Evolutionary conservation across 164 flowering plant genomes (phyloP).

Genomic region (Platanus orientalis): DNA sequence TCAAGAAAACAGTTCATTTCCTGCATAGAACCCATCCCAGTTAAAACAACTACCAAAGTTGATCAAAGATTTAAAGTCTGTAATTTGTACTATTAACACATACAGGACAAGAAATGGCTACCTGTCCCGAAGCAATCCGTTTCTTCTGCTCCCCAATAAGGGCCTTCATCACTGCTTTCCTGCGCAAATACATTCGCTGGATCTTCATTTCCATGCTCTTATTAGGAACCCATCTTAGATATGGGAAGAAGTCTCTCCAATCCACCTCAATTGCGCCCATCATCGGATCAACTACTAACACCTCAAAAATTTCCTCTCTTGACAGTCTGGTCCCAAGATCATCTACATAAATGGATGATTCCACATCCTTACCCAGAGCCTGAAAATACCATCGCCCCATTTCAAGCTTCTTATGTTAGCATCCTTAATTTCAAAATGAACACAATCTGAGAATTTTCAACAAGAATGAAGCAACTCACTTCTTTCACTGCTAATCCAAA

Average conservation of each 20-base stretch:
- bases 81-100: too few relatives aligned
- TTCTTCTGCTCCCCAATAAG: constrained; percentile 54
- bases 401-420: background rate
- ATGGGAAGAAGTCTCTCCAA: constrained; percentile 98
- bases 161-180: constrained; percentile 61
- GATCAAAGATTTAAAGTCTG: too few relatives aligned
- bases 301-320: constrained; percentile 54
- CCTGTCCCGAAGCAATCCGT: constrained; percentile 54
- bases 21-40: constrained; percentile 28
- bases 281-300: constrained; percentile 69
- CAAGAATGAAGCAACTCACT: constrained; percentile 36
- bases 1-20: constrained; percentile 47
- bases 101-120: constrained; percentile 13
- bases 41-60: background rate
- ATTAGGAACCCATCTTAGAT: constrained; percentile 85
- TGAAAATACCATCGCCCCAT: constrained; percentile 22
- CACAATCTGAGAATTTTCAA: background rate
- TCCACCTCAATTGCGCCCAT: constrained; percentile 91
- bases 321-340: constrained; percentile 60
- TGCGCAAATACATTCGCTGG: constrained; percentile 36
- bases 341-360: constrained; percentile 57
- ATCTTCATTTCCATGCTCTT: constrained; percentile 53
- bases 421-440: background rate
- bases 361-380: constrained; percentile 74
- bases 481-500: constrained; percentile 71